Conservation (phyloP, 2,329 filamentous ascomycete genomes). For the Phialophora macrospora region DNA sequence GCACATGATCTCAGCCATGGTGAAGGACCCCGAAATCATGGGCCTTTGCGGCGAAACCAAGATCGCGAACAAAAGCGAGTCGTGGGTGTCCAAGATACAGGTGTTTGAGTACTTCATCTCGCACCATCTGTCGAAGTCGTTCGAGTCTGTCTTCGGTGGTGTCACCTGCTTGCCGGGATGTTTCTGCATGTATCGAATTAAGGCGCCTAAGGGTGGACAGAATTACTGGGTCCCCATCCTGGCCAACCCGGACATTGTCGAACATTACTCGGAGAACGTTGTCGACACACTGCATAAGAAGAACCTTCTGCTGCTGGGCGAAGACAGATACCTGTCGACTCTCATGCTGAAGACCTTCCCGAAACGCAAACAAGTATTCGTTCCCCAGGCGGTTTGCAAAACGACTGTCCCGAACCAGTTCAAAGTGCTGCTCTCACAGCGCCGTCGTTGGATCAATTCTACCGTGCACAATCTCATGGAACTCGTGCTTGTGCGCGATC, state of each 20-base stretch:
- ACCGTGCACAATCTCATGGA: slow-evolving; percentile 99
- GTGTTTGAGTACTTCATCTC: slow-evolving; percentile 98
- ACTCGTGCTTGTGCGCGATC: slow-evolving; percentile 88
- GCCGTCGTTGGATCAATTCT: slow-evolving; percentile 98
- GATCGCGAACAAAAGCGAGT: slow-evolving; percentile 96
- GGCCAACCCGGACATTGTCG: slow-evolving; percentile 96
- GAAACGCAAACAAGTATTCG: slow-evolving; percentile 98
- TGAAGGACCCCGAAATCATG: slow-evolving; percentile 99
- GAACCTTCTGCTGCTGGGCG: slow-evolving; percentile 86
- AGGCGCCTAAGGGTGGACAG: slow-evolving; percentile 94
- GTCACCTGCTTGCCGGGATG: slow-evolving; percentile 97
- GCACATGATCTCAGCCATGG: slow-evolving; percentile 99
- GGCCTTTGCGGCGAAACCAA: slow-evolving; percentile 98
- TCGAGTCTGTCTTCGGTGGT: slow-evolving; percentile 98
- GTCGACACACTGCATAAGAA: slow-evolving; percentile 98
- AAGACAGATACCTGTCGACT: slow-evolving; percentile 93
- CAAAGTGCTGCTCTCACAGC: slow-evolving; percentile 88
- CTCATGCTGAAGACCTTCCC: slow-evolving; percentile 99
- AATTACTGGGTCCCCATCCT: slow-evolving; percentile 99
- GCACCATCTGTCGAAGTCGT: slow-evolving; percentile 93
- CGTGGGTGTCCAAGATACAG: slow-evolving; percentile 97
- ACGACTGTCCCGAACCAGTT: slow-evolving; percentile 94
- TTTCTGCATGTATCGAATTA: slow-evolving; percentile 99
- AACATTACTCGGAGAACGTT: slow-evolving; percentile 99
- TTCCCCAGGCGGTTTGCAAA: slow-evolving; percentile 98